Evolutionary conservation across 257 asterid species (phyloP), one percentile per base, ranked within the genome.

Genomic region (Solanum sejunctum): DNA sequence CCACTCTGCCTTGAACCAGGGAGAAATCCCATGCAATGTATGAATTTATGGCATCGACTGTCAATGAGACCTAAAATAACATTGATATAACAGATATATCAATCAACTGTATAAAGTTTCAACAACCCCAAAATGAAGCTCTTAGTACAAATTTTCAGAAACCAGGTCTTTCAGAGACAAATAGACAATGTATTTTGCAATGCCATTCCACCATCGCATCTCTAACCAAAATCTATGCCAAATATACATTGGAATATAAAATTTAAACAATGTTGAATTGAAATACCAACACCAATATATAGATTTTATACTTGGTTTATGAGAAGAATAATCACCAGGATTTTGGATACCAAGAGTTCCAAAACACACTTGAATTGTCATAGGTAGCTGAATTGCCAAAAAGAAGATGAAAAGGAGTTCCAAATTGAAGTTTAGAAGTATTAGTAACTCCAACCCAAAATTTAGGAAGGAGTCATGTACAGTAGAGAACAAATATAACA

Each of bases 1-100:
- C 95, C 91, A 94, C 84, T 88, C 93, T 95, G 85, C 99, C 98
- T 90, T 94, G 98, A 81, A 92, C 93, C 92, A 97, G 88, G n/a
- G 98, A 88, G 88, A 97, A 97, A 89, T 97, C 99, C 98, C 99
- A 97, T 82, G 98, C 99, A 88, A 97, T 91, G 88, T 94, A 97
- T 47, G 99, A 94, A 88, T 97, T 95, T 84, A 92, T 47, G 26
- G 98, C 93, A 82, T 95, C 98, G 86, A 91, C 98, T 17, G 89
- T 86, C 84, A 97, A 78, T 69, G 93, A 84, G 85, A 97, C 98
- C 99, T 94, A 84, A 39, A 85, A 87, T 81, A 88, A 70, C 67
- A 81, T 28, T 67, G 67, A 70, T 39, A 56, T 21, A 55, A 73
- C 75, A 57, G 6, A 75, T 11, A 2, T 32, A 75, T 43, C 11